These are phyloP conservation scores for Aspergillus ellipticus DNA, from an alignment of 495 filamentous ascomycete genomes.

Conservation along the genomic window DNA sequence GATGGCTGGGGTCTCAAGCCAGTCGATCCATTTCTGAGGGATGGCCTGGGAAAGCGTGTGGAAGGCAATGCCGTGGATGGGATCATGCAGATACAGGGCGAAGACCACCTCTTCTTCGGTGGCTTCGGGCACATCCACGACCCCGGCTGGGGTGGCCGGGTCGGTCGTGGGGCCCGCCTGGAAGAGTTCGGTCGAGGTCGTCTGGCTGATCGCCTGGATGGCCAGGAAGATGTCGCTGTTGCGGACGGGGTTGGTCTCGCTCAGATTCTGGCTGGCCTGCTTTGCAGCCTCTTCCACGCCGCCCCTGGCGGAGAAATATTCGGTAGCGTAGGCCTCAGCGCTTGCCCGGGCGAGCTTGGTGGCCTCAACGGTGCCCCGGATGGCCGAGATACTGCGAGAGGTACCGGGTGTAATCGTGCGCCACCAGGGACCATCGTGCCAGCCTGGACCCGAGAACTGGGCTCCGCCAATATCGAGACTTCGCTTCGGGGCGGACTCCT, in stretches of 20 bases:
- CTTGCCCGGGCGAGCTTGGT: slow-evolving; percentile 84
- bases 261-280: slow-evolving; percentile 66
- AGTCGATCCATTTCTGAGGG: slow-evolving; percentile 83
- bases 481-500: slow-evolving; percentile 71
- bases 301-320: slow-evolving; percentile 73
- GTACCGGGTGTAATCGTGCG: slow-evolving; percentile 57
- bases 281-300: slow-evolving; percentile 78
- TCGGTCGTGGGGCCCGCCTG: slow-evolving; percentile 51
- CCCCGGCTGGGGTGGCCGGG: slow-evolving; percentile 50
- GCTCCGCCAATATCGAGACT: slow-evolving; percentile 50
- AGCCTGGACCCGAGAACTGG: slow-evolving; percentile 57
- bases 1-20: slow-evolving; percentile 77
- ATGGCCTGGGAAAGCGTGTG: slow-evolving; percentile 76
- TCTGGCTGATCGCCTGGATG: slow-evolving; percentile 77
- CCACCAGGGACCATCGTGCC: slow-evolving; percentile 98
- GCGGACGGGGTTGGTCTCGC: slow-evolving; percentile 82
- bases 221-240: slow-evolving; percentile 93
- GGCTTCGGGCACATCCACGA: slow-evolving; percentile 47
- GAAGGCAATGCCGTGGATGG: slow-evolving; percentile 87
- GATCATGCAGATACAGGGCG: slow-evolving; percentile 89
- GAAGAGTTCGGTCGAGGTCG: slow-evolving; percentile 63
- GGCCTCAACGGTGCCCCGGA: slow-evolving; percentile 77
- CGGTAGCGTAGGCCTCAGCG: slow-evolving; percentile 80
- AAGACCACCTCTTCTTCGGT: slow-evolving; percentile 66
- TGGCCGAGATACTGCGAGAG: slow-evolving; percentile 72